Base-by-base conservation (phyloP, 805 yeast genomes). In the Candida silvatica region DNA sequence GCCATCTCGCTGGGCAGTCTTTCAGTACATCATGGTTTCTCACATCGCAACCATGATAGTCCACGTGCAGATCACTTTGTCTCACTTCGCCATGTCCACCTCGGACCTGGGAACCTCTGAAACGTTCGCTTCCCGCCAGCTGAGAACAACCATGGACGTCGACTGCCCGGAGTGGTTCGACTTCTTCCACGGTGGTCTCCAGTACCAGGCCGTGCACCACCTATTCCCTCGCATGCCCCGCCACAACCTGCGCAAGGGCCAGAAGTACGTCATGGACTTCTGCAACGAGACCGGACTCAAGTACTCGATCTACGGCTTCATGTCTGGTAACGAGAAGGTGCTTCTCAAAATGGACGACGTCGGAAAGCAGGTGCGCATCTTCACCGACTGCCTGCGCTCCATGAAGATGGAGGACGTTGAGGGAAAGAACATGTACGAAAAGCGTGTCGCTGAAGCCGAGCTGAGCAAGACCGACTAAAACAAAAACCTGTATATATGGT, bases 51-150 rank as follows among this genome's bases (percentile, higher is more conserved):
- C 95, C 3, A 84, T 85, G 94, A 69, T 88, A 26, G 90, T 86
- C n/a, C 96, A 86, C 56, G 95, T 86, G 22, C 95, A 87, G 54
- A 86, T 86, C 58, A 84, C 94, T 0, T 66, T 86, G 29, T 78
- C 88, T 11, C 96, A 86, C 55, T 86, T 86, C 62, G 95, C 95
- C 25, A 87, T 86, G 94, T 82, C 94, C 1, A 87, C 95, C 0
- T 69, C 92, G 4, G 94, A 86, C 50, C 61, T 86, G 14, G 95
- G 95, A 1, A 70, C 74, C 6, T 69, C 79, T 29, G 96, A 86
- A 54, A 69, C 86, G 6, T 86, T 86, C 50, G 73, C 79, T 0
- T 77, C 81, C 40, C 69, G 92, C 43, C 95, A 86, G 58, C 52
- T 86, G 3, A 68, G 96, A 47, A 87, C 96, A 2, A 86, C 95